phyloP scores from a whole-genome alignment of 208 protist species.

The Leishmania guyanensis region DNA sequence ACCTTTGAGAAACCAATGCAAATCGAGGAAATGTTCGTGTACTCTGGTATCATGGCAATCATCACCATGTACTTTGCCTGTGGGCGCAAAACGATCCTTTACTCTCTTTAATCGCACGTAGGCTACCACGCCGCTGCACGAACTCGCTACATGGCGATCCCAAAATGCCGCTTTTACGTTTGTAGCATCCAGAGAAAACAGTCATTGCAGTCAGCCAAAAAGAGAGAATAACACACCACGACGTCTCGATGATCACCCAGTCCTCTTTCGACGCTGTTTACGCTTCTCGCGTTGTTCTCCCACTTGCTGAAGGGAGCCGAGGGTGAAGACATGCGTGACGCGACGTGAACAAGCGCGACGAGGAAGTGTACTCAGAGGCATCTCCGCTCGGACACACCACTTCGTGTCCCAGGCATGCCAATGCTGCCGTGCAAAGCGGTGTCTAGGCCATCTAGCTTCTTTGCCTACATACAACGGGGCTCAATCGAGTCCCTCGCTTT shows the following conservation, averaged over 20 bases:
- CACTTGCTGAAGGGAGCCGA: neutral
- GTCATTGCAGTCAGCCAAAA: neutral
- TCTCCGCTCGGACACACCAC: neutral
- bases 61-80: conserved; percentile 74
- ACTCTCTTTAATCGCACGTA: conserved; percentile 47
- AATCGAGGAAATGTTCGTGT: conserved; percentile 56
- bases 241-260: neutral
- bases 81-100: conserved; percentile 70
- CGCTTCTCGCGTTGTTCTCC: neutral
- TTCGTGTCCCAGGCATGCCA: neutral
- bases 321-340: neutral
- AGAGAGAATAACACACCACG: neutral
- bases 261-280: neutral
- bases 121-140: neutral
- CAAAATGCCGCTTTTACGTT: neutral
- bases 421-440: neutral
- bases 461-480: neutral
- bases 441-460: neutral
- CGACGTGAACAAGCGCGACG: neutral
- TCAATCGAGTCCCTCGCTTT: neutral
- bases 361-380: neutral
- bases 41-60: conserved; percentile 62
- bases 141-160: neutral
- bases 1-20: conserved; percentile 49
- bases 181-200: neutral